These are phyloP conservation scores for Pugionium dolabratum DNA, from an alignment of 345 rosid genomes.

Conservation along the genomic window DNA sequence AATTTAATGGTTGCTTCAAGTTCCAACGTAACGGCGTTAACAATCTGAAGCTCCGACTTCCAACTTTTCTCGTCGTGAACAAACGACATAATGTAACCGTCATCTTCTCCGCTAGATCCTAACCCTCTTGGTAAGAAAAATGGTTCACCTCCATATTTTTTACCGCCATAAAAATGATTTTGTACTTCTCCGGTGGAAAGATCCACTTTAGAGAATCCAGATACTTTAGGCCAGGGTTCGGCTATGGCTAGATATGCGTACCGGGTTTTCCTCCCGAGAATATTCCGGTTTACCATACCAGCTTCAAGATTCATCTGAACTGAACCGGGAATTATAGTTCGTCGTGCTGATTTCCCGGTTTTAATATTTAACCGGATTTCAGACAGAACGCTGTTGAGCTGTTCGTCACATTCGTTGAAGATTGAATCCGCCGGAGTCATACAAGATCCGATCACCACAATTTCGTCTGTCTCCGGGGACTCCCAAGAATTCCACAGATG, in stretches of 20 bases:
- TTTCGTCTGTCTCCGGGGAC: constrained; percentile 71
- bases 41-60: constrained; percentile 82
- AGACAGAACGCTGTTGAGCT: constrained; percentile 64
- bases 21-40: constrained; percentile 63
- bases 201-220: constrained; percentile 88
- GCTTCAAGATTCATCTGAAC: constrained; percentile 86
- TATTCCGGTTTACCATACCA: constrained; percentile 90
- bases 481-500: constrained; percentile 99
- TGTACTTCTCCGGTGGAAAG: constrained; percentile 63
- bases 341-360: constrained; percentile 78
- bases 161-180: constrained; percentile 65
- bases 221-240: constrained; percentile 95
- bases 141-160: constrained; percentile 84
- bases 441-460: constrained; percentile 94
- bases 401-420: constrained; percentile 89
- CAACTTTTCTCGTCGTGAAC: constrained; percentile 84
- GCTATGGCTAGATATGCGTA: constrained; percentile 83
- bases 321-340: constrained; percentile 54
- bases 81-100: constrained; percentile 73
- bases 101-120: constrained; percentile 58
- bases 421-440: constrained; percentile 99
- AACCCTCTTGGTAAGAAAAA: constrained; percentile 58
- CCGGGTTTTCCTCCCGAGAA: constrained; percentile 71
- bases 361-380: constrained; percentile 79
- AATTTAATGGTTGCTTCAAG: constrained; percentile 70